Percentiles rank a stretch among this genome's conserved stretches.
phyloP scores from a whole-genome alignment of 108 stramenopile genomes.

The Pelagomonas calceolata region DNA sequence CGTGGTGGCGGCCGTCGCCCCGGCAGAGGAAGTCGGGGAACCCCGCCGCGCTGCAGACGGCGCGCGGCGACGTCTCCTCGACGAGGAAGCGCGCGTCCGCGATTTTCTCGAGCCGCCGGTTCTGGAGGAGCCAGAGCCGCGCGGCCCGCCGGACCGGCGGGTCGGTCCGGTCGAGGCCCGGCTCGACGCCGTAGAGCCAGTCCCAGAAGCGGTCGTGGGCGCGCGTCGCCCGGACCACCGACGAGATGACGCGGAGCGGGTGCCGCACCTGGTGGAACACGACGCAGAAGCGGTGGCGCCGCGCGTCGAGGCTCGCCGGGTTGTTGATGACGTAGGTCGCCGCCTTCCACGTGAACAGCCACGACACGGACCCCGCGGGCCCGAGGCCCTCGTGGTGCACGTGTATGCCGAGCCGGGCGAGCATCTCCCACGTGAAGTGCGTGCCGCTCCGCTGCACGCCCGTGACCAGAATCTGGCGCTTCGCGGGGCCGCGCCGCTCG shows the following conservation, averaged over 20 bases:
- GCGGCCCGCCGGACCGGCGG: neutral
- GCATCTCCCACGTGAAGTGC: neutral
- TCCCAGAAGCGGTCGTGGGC: neutral
- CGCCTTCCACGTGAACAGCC: neutral
- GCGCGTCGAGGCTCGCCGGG: neutral
- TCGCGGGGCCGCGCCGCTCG: neutral
- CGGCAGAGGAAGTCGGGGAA: neutral
- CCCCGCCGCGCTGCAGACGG: neutral
- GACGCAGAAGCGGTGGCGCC: neutral
- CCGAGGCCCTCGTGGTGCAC: neutral
- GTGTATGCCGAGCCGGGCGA: neutral
- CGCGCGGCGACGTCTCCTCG: constrained; percentile 2
- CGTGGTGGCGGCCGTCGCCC: neutral
- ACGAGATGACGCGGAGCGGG: neutral
- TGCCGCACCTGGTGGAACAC: neutral
- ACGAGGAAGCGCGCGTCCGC: neutral
- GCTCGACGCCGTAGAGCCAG: neutral
- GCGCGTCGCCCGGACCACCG: neutral
- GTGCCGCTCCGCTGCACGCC: neutral
- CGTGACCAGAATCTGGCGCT: neutral
- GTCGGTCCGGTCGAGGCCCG: neutral
- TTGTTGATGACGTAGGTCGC: neutral
- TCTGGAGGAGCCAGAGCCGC: neutral
- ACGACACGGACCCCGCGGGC: neutral
- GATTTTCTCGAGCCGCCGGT: neutral